Evolutionary conservation across 2,329 filamentous ascomycete genomes (phyloP), one percentile per base, ranked within the genome.

Genomic region (Sporothrix brasiliensis): DNA sequence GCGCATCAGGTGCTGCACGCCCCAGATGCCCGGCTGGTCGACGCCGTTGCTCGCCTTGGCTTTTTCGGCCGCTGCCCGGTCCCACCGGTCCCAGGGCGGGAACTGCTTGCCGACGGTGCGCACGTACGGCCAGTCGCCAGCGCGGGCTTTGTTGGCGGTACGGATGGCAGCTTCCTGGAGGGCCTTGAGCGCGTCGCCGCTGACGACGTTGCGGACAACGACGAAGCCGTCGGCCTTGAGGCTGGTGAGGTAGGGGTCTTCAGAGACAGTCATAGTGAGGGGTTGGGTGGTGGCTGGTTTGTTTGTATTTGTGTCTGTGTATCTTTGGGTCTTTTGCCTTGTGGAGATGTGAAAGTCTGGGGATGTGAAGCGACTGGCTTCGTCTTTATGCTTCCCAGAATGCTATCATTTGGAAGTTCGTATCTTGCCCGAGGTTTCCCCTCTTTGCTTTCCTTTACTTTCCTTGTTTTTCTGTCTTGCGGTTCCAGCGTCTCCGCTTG

Each of bases 61-160:
- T 2, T 82, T 79, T 0, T 82, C 81, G 0, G 83, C 78, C 1
- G 81, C 80, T 0, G 83, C 81, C 1, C 84, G 81, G 66, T 83
- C 82, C n/a, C 83, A 83, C 10, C 14, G 39, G 4, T 86, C 83
- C 93, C 93, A 97, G 0, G 93, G 93, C 0, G 93, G 93, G 81
- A 97, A 97, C 80, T 97, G 93, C 80, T 96, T 96, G 69, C 92
- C 92, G 2, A 95, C 87, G 0, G 92, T 94, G 74, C 93, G 91
- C 76, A 96, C 89, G 80, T 91, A 86, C 3, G 92, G 92, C 93
- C 93, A 97, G 73, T 84, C 77, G 50, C 92, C 92, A n/a, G 82
- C 75, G 73, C 91, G 88, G 54, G 91, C 90, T 54, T 87, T 81
- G 2, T 81, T 77, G 24, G 88, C 88, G n/a, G 87, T 85, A 70